Percentiles rank a stretch among this genome's conserved stretches.
phyloP scores from a whole-genome alignment of 148 eudicot species.

The Fagopyrum tataricum region DNA sequence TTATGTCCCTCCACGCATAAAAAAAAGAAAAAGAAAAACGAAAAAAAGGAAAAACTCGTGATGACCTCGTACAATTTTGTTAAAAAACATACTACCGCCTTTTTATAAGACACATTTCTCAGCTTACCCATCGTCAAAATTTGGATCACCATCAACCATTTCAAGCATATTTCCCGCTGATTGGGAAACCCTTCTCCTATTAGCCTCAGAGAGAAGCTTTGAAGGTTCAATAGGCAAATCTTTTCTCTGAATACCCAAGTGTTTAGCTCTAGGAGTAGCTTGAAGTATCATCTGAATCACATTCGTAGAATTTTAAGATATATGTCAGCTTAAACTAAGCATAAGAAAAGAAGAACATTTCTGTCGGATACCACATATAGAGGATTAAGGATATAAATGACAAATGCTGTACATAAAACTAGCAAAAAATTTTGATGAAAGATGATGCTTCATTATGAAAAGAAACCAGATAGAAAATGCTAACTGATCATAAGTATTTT shows the following conservation, averaged over 20 bases:
- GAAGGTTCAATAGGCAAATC: conserved; percentile 88
- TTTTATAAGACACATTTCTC: conserved; percentile 12
- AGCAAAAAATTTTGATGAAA: background rate
- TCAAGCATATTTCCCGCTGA: conserved; percentile 80
- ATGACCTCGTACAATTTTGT: background rate
- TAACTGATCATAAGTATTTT: too few relatives aligned
- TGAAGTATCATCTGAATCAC: conserved; percentile 71
- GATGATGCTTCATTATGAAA: background rate
- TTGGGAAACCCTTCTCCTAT: conserved; percentile 82
- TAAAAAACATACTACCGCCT: background rate
- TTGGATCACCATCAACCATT: conserved; percentile 53
- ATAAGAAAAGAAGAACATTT: background rate
- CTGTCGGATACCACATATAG: background rate
- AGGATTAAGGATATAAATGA: too few relatives aligned
- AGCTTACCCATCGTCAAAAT: conserved; percentile 25
- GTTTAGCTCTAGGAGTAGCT: conserved; percentile 57
- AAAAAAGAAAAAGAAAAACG: too few relatives aligned
- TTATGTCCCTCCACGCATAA: background rate
- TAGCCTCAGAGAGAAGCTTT: conserved; percentile 85
- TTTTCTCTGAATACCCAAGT: conserved; percentile 89
- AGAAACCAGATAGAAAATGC: background rate
- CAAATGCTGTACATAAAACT: too few relatives aligned
- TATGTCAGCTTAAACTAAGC: background rate
- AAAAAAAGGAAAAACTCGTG: too few relatives aligned
- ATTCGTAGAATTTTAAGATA: background rate